phyloP scores from a whole-genome alignment of 2,329 filamentous ascomycete species.

The Huntiella omanensis region DNA sequence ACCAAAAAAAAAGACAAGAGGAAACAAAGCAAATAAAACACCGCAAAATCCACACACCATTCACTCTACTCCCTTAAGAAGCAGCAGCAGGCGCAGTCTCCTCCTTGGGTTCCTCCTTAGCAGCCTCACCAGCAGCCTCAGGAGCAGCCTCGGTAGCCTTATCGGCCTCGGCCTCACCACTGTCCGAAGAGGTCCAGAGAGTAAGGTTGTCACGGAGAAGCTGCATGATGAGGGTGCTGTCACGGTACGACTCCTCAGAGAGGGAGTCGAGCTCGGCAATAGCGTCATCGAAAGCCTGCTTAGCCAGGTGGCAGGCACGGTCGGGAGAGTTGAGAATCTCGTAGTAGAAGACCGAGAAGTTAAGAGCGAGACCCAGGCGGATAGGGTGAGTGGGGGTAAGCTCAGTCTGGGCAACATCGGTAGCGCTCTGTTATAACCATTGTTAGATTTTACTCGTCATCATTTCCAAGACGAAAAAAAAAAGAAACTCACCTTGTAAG shows the following conservation, averaged over 20 bases:
- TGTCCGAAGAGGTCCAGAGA: constrained; percentile 92
- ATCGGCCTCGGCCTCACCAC: constrained; percentile 52
- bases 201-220: constrained; percentile 95
- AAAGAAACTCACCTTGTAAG: constrained; percentile 65
- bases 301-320: constrained; percentile 93
- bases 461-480: too few relatives aligned
- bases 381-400: constrained; percentile 95
- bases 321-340: constrained; percentile 98
- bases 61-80: constrained; percentile 6
- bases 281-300: constrained; percentile 97
- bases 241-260: constrained; percentile 94
- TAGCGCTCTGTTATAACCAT: constrained; percentile 52
- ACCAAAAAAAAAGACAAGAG: constrained; percentile 6
- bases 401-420: constrained; percentile 94
- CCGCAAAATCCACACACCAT: background rate
- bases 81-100: constrained; percentile 23
- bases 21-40: constrained; percentile 4
- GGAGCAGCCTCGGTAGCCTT: constrained; percentile 38
- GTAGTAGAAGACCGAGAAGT: constrained; percentile 99
- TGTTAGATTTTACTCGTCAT: background rate
- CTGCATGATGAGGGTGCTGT: constrained; percentile 99
- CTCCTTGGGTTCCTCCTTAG: constrained; percentile 24
- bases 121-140: constrained; percentile 26
- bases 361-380: constrained; percentile 88
- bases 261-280: constrained; percentile 98